Evolutionary conservation across 2,329 filamentous ascomycete species (phyloP), one percentile per base, ranked within the genome.

Genomic region (Chlorencoelia australis): DNA sequence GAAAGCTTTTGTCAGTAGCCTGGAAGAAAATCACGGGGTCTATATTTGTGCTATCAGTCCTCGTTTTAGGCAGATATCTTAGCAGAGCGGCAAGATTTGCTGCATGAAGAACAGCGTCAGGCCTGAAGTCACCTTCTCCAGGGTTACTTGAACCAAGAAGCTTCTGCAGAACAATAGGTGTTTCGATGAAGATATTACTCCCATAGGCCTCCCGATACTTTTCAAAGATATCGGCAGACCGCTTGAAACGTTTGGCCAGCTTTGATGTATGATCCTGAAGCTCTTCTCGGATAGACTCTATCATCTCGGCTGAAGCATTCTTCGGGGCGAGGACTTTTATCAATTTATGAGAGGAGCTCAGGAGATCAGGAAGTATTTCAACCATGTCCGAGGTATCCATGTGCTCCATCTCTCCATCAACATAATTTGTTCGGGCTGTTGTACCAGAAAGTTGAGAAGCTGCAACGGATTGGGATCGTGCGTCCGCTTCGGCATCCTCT

Each of bases 21-120:
- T 48, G 45, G 10, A 56, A 42, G 18, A 44, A 47, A 6, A 38
- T 34, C 3, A 21, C 17, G 10, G 10, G 11, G 6, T 31, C 29
- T 19, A n/a, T 13, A 14, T 10, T 31, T 31, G 15, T 9, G 8
- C 9, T 11, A n/a, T 9, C 29, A 22, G n/a, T 5, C 31, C 22
- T 9, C 30, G 18, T 19, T 39, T 20, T 11, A 22, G 18, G n/a
- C 4, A 39, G 17, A 24, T 18, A n/a, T 9, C 31, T 17, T 2
- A 14, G 7, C n/a, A 39, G 26, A 28, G 29, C 49, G 3, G 64
- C 63, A 24, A 69, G 48, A 45, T 70, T 70, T 9, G 63, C 61
- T 22, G 57, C 53, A 37, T 65, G 53, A 4, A 70, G 38, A 14
- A 65, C 48, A 3, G 58, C 51, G 27, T 56, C 54, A 7, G 58